Percentiles rank a stretch among this genome's conserved stretches.
Evolutionary conservation across 1,284 basidiomycete genomes (phyloP).

Genomic region (Pterulicium gracile): DNA sequence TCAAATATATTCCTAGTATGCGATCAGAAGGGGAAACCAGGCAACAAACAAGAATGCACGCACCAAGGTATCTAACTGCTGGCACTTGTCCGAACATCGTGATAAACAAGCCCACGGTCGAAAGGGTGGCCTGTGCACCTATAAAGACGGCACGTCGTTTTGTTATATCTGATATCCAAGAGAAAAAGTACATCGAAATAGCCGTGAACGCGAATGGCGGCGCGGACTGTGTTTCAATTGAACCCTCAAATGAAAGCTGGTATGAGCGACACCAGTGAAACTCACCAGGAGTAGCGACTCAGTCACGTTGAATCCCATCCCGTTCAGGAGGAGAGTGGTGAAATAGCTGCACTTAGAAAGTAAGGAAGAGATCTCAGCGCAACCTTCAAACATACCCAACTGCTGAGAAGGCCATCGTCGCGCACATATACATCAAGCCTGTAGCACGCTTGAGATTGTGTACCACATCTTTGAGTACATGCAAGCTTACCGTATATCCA

Average conservation of each 20-base stretch:
- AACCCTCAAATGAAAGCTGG: too few relatives aligned
- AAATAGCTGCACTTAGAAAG: background rate
- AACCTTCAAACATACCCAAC: background rate
- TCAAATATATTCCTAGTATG: constrained; percentile 26
- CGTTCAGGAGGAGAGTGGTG: background rate
- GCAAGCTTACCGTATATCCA: background rate
- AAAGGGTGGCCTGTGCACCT: constrained; percentile 26
- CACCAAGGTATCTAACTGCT: constrained; percentile 31
- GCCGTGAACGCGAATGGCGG: background rate
- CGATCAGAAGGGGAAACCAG: background rate
- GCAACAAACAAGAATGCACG: background rate
- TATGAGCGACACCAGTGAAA: background rate
- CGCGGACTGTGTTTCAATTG: background rate
- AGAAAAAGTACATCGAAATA: constrained; percentile 1
- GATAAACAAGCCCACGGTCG: constrained; percentile 27
- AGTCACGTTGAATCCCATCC: background rate
- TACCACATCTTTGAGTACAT: background rate
- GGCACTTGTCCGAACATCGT: constrained; percentile 25
- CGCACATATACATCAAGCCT: constrained; percentile 1
- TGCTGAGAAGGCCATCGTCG: constrained; percentile 1
- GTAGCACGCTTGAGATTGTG: background rate
- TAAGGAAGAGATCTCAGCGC: too few relatives aligned
- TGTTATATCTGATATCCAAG: constrained; percentile 9
- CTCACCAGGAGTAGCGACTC: background rate
- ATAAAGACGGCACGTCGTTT: constrained; percentile 29